A percentile compares a stretch with the other conserved stretches of the same genome.
phyloP scores from a whole-genome alignment of 1,284 basidiomycete genomes.

The Gymnopus androsaceus region DNA sequence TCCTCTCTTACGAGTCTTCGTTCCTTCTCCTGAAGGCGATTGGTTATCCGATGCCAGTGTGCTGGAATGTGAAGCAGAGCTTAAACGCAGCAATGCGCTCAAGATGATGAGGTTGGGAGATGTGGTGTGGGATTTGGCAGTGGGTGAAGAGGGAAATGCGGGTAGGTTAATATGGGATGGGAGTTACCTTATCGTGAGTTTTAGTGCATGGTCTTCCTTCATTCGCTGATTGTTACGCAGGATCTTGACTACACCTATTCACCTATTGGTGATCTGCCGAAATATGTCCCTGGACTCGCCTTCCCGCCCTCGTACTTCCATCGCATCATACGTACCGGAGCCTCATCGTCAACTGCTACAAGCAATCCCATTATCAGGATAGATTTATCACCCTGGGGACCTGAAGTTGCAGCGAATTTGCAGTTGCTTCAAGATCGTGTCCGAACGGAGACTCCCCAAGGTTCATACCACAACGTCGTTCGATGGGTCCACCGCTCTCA shows the following conservation, averaged over 20 bases:
- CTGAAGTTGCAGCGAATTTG: conserved; percentile 69
- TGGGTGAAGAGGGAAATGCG: conserved; percentile 79
- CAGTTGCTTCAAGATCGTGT: conserved; percentile 77
- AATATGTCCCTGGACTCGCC: conserved; percentile 72
- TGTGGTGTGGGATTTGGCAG: conserved; percentile 80
- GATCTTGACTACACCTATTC: conserved; percentile 82
- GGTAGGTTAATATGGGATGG: conserved; percentile 83
- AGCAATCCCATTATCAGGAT: conserved; percentile 74
- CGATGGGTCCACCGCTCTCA: conserved; percentile 78
- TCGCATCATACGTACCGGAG: conserved; percentile 67
- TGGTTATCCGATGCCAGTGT: conserved; percentile 81
- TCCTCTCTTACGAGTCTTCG: conserved; percentile 74
- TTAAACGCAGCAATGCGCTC: conserved; percentile 40
- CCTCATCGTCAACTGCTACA: conserved; percentile 36
- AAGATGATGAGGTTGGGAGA: conserved; percentile 69
- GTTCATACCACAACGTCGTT: conserved; percentile 73
- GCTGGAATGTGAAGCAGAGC: conserved; percentile 75
- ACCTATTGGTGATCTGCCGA: conserved; percentile 70
- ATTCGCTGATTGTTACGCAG: conserved; percentile 35
- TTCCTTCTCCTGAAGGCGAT: conserved; percentile 78
- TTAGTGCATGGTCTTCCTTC: conserved; percentile 6
- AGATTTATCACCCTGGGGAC: conserved; percentile 74
- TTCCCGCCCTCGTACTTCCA: conserved; percentile 86
- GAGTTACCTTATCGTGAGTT: conserved; percentile 72
- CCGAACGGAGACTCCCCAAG: conserved; percentile 79